Evolutionary conservation across 331 rosid species (phyloP), one percentile per base, ranked within the genome.

Genomic region (Quercus tomentella): DNA sequence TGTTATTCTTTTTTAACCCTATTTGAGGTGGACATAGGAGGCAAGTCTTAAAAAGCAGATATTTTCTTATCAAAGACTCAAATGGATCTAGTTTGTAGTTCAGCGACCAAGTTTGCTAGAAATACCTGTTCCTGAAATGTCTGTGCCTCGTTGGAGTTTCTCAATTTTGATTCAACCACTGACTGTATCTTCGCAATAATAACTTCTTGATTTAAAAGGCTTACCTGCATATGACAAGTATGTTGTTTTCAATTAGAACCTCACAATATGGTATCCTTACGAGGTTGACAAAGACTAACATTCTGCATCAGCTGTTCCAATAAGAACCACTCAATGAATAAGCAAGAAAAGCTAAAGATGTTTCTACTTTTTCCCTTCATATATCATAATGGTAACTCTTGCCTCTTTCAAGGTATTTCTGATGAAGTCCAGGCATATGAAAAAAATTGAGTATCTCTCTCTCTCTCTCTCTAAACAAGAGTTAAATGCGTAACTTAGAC

Each of bases 171-270:
- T 81, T 92, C 97, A 70, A 94, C 87, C 77, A 88, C 86, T 0
- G 91, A 87, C 83, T 94, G 96, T 87, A 94, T 90, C 90, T 87
- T 90, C 88, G 92, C 97, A 84, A 94, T 85, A 79, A 94, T 88
- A 78, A 87, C 82, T 89, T 94, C 97, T 86, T 94, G 98, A 76
- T 90, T 91, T 82, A 94, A 81, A 82, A 94, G 87, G 82, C 97
- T 92, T 72, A 94, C 98, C 98, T 94, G 86, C 75, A 83, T 70
- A 75, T 77, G 67, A 73, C 52, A 81, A 28, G 69, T 9, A 12
- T 51, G 20, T 0, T 63, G 22, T 60, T 70, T 62, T 80, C 68
- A 56, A 51, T 78, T 55, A 33, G 79, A 63, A 73, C 31, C 11
- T 49, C 49, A 62, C 31, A 69, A 78, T 81, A 12, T 22, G 4